Conservation (phyloP, 2,329 filamentous ascomycete species). For the Penicillium janthinellum region DNA sequence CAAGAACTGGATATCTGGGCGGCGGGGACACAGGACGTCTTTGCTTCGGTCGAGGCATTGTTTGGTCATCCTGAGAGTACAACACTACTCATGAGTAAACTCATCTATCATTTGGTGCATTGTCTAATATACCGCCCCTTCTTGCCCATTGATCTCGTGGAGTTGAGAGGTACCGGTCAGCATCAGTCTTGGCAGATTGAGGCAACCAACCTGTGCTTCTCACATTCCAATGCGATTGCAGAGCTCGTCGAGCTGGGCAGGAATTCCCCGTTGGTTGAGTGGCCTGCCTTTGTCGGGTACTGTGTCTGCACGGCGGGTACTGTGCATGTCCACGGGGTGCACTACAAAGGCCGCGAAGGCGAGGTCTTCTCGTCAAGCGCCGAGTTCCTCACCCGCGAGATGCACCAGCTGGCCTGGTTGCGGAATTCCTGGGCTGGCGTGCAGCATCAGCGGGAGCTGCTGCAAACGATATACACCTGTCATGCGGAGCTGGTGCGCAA, state of each 20-base stretch:
- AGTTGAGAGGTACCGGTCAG: conserved; percentile 76
- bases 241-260: conserved; percentile 79
- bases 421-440: conserved; percentile 75
- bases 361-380: conserved; percentile 65
- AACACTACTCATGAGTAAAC: conserved; percentile 76
- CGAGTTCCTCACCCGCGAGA: conserved; percentile 74
- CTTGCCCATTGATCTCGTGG: conserved; percentile 78
- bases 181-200: conserved; percentile 93
- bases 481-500: conserved; percentile 79
- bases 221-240: conserved; percentile 84
- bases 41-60: conserved; percentile 71
- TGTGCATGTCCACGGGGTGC: conserved; percentile 82
- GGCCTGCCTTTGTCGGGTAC: conserved; percentile 84
- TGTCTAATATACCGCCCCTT: conserved; percentile 87
- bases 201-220: conserved; percentile 81
- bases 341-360: conserved; percentile 69
- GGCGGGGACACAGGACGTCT: conserved; percentile 75
- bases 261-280: conserved; percentile 73
- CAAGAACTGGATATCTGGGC: conserved; percentile 86
- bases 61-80: conserved; percentile 80
- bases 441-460: conserved; percentile 76
- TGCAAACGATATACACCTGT: conserved; percentile 76
- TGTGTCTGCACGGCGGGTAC: conserved; percentile 85
- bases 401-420: conserved; percentile 76
- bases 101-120: conserved; percentile 84